Conservation (phyloP, 2,329 filamentous ascomycete species). For the Fusarium temperatum region DNA sequence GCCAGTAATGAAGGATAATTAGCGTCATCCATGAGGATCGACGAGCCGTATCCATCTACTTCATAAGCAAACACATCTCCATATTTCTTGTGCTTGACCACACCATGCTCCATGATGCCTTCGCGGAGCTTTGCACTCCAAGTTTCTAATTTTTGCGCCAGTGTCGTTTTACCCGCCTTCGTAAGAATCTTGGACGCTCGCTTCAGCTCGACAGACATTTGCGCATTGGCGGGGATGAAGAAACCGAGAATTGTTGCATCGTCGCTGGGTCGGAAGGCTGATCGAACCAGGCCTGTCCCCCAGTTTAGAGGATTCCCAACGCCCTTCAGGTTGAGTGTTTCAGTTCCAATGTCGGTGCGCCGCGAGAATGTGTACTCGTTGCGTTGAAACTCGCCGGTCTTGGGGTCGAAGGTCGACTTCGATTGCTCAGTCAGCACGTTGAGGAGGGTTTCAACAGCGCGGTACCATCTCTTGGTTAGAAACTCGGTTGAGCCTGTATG, state of each 20-base stretch:
- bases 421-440: conserved; percentile 81
- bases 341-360: conserved; percentile 81
- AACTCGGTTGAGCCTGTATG: conserved; percentile 82
- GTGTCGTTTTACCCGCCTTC: conserved; percentile 62
- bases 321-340: conserved; percentile 84
- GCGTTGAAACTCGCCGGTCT: conserved; percentile 68
- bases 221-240: conserved; percentile 94
- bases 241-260: conserved; percentile 94
- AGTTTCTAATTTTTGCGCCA: conserved; percentile 64
- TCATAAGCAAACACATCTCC: conserved; percentile 87
- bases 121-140: conserved; percentile 72
- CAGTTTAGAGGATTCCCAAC: conserved; percentile 90
- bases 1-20: conserved; percentile 86
- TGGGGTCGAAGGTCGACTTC: conserved; percentile 78
- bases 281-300: conserved; percentile 86
- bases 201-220: conserved; percentile 90
- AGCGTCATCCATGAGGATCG: conserved; percentile 88
- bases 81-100: conserved; percentile 78
- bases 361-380: conserved; percentile 93
- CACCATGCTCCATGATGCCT: conserved; percentile 85
- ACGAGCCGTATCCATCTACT: conserved; percentile 85
- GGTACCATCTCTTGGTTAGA: conserved; percentile 79
- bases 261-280: conserved; percentile 93
- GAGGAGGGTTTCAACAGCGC: conserved; percentile 79
- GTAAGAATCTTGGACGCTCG: conserved; percentile 77